Conservation (phyloP, 805 yeast species). For the Candida wancherniae region DNA sequence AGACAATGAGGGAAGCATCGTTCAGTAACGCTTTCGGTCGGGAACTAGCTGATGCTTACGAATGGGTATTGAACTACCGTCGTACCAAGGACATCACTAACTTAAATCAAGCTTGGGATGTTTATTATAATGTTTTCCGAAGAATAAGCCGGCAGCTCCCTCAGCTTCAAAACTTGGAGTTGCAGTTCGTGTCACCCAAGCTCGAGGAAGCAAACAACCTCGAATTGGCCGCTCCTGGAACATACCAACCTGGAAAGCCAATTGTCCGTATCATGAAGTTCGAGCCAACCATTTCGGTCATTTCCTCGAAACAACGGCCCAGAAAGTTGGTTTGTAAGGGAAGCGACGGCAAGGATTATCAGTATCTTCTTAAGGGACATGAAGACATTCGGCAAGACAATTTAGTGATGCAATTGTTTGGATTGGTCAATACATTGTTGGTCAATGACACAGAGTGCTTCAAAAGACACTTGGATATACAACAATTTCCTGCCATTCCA, state of each 20-base stretch:
- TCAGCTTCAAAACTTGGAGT: constrained; percentile 76
- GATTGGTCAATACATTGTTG: constrained; percentile 85
- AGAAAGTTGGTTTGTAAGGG: constrained; percentile 77
- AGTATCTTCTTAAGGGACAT: constrained; percentile 83
- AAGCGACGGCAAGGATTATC: constrained; percentile 88
- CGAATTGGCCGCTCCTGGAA: constrained; percentile 90
- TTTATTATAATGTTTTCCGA: constrained; percentile 89
- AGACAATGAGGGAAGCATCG: constrained; percentile 86
- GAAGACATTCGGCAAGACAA: constrained; percentile 98
- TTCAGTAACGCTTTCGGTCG: constrained; percentile 92
- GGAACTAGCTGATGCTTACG: constrained; percentile 87
- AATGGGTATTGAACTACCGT: constrained; percentile 85
- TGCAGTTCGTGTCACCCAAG: constrained; percentile 92
- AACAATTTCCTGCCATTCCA: constrained; percentile 89
- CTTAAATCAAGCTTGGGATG: constrained; percentile 96
- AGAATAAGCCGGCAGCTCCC: constrained; percentile 86
- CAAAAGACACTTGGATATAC: constrained; percentile 91
- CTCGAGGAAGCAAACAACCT: constrained; percentile 71
- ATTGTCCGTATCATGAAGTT: constrained; percentile 67
- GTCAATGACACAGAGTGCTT: constrained; percentile 92
- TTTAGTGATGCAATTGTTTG: constrained; percentile 95
- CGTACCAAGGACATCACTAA: constrained; percentile 82
- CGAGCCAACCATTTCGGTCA: constrained; percentile 80
- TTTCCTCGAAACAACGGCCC: constrained; percentile 94
- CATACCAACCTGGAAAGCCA: constrained; percentile 81